A percentile compares a stretch with the other conserved stretches of the same genome.
These are phyloP conservation scores for Cystoderma amianthinum DNA, from an alignment of 768 basidiomycete genomes.

Conservation along the genomic window DNA sequence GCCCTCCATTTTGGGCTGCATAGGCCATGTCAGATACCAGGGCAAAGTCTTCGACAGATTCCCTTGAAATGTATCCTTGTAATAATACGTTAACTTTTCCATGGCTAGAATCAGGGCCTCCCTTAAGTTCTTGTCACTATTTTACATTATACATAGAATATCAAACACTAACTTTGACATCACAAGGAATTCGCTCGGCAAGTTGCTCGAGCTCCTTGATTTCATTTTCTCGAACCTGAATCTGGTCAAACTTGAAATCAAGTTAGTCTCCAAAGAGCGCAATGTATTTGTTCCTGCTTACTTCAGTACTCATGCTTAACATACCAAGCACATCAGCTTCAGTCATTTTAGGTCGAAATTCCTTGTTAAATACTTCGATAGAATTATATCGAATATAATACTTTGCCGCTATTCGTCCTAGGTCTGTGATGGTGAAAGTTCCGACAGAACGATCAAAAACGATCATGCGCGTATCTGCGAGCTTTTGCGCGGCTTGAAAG, in stretches of 20 bases:
- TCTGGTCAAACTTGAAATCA: slow-evolving; percentile 89
- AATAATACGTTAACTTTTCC: slow-evolving; percentile 94
- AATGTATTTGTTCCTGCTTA: no score
- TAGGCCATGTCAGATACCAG: slow-evolving; percentile 93
- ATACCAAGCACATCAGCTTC: slow-evolving; percentile 88
- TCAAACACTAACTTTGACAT: slow-evolving; percentile 53
- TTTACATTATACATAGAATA: not conserved
- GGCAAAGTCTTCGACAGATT: slow-evolving; percentile 88
- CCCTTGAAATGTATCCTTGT: slow-evolving; percentile 81
- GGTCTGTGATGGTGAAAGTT: slow-evolving; percentile 70
- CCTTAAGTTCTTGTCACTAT: slow-evolving; percentile 31
- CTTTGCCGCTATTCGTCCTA: slow-evolving; percentile 94
- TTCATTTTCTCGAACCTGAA: slow-evolving; percentile 90
- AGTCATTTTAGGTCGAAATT: slow-evolving; percentile 77
- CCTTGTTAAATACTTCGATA: slow-evolving; percentile 79
- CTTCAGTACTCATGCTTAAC: slow-evolving; percentile 90
- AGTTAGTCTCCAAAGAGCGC: no score
- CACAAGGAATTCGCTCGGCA: slow-evolving; percentile 67
- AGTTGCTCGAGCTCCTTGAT: slow-evolving; percentile 72
- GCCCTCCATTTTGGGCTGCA: slow-evolving; percentile 89
- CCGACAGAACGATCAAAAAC: slow-evolving; percentile 54
- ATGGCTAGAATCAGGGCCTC: slow-evolving; percentile 43
- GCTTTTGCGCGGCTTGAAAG: slow-evolving; percentile 52
- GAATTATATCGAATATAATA: slow-evolving; percentile 89
- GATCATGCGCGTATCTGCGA: slow-evolving; percentile 78